A percentile compares a stretch with the other conserved stretches of the same genome.
These are phyloP conservation scores for Phytophthora agathidicida DNA, from an alignment of 352 stramenopile genomes.

Conservation along the genomic window DNA sequence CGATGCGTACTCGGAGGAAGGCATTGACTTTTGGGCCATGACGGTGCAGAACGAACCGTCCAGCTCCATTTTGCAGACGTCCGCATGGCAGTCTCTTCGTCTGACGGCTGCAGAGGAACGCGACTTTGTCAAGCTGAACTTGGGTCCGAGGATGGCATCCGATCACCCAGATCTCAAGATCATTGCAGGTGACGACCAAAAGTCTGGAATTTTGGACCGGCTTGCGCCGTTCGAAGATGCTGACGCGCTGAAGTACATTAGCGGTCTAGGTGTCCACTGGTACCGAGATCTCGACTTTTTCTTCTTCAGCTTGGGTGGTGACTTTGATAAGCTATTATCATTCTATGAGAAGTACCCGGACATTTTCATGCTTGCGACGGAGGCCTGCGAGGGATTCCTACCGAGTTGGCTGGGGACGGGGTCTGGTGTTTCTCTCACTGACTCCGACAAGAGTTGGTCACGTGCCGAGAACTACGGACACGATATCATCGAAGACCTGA, in stretches of 20 bases:
- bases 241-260: slow-evolving; percentile 70
- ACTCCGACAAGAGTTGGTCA: slow-evolving; percentile 51
- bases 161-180: slow-evolving; percentile 85
- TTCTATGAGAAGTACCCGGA: slow-evolving; percentile 63
- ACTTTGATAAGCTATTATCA: slow-evolving; percentile 48
- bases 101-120: slow-evolving; percentile 47
- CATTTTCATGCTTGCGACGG: slow-evolving; percentile 81
- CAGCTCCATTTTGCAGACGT: slow-evolving; percentile 39
- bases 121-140: slow-evolving; percentile 79
- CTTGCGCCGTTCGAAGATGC: slow-evolving; percentile 46
- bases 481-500: slow-evolving; percentile 89
- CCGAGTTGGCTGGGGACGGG: slow-evolving; percentile 52
- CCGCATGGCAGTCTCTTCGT: slow-evolving; percentile 62
- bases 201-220: slow-evolving; percentile 57
- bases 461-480: slow-evolving; percentile 78
- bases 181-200: slow-evolving; percentile 88
- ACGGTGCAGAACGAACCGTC: slow-evolving; percentile 88
- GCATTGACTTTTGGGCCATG: slow-evolving; percentile 42
- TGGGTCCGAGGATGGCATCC: slow-evolving; percentile 66
- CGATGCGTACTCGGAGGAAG: background rate
- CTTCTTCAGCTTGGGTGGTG: slow-evolving; percentile 32
- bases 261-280: slow-evolving; percentile 87
- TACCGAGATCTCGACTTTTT: slow-evolving; percentile 73
- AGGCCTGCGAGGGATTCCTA: slow-evolving; percentile 74
- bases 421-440: slow-evolving; percentile 40